A percentile compares a stretch with the other conserved stretches of the same genome.
Conservation (phyloP, 106 monocot species). For the Phalaenopsis equestris region DNA sequence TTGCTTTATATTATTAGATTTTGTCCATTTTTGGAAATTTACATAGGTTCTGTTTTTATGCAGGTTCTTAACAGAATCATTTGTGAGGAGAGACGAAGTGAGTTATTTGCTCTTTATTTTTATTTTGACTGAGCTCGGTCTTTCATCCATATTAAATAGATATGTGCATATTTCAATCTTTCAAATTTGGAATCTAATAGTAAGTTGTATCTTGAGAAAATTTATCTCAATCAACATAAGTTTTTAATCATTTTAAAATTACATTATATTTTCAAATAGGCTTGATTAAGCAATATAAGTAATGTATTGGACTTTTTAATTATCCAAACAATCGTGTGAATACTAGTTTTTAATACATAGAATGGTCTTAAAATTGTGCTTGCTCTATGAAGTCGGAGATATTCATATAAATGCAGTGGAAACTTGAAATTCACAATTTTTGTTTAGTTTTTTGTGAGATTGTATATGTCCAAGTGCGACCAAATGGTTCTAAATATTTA, state of each 20-base stretch:
- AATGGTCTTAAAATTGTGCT: not conserved
- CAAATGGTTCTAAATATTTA: not conserved
- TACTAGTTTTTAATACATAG: no score
- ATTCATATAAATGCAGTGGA: not conserved
- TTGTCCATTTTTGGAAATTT: not conserved
- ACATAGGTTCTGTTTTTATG: not conserved
- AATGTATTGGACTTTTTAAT: no score
- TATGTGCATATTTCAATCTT: not conserved
- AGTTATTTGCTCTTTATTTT: slow-evolving; percentile 1
- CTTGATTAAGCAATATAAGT: no score
- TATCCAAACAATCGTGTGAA: no score
- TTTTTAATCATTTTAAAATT: not conserved
- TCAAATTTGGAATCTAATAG: not conserved
- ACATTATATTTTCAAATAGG: no score
- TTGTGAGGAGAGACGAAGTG: slow-evolving; percentile 1
- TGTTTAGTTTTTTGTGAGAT: not conserved
- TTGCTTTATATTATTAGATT: not conserved
- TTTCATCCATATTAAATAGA: not conserved
- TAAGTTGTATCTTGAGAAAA: not conserved
- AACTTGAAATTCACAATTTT: not conserved
- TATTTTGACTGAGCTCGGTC: not conserved
- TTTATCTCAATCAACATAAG: not conserved
- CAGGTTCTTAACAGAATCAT: not conserved
- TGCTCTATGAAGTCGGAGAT: not conserved
- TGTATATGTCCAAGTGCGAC: not conserved